Conservation (phyloP, 192 early-diverging fungal genomes). For the Coemansia sp. region DNA sequence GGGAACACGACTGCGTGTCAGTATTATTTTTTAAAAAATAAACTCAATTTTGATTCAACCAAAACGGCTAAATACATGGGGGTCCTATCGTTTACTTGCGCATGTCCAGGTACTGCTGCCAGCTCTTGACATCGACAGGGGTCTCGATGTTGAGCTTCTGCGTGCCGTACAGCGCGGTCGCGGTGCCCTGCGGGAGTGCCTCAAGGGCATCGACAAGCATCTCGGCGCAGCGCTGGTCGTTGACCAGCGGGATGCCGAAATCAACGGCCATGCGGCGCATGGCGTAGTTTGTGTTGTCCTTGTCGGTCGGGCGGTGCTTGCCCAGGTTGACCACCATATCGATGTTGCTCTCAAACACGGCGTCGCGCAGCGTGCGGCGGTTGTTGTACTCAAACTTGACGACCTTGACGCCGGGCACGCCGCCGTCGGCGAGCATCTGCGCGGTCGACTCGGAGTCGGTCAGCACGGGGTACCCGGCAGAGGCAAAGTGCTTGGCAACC, state of each 20-base stretch:
- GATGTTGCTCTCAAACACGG: conserved; percentile 59
- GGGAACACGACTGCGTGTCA: no score
- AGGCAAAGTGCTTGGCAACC: conserved; percentile 59
- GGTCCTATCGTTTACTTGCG: no score
- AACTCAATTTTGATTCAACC: no score
- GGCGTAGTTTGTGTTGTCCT: conserved; percentile 67
- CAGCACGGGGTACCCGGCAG: conserved; percentile 66
- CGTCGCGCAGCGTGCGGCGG: conserved; percentile 59
- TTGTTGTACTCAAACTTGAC: conserved; percentile 53
- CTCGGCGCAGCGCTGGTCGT: conserved; percentile 90
- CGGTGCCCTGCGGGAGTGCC: conserved; percentile 49
- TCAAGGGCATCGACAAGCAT: conserved; percentile 86
- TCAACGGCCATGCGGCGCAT: conserved; percentile 94
- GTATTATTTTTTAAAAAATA: not conserved
- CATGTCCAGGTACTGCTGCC: conserved; percentile 66
- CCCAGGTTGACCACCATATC: conserved; percentile 74
- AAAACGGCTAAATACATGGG: no score
- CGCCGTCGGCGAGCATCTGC: conserved; percentile 46
- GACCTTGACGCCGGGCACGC: conserved; percentile 36
- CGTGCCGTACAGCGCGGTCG: conserved; percentile 23
- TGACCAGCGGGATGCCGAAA: conserved; percentile 93
- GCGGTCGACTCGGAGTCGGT: conserved; percentile 65
- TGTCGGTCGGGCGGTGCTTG: conserved; percentile 61
- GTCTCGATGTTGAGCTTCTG: conserved; percentile 41
- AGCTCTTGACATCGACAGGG: conserved; percentile 67